These are phyloP conservation scores for Rhodotorula sphaerocarpa DNA, from an alignment of 768 basidiomycete genomes.

Conservation along the genomic window DNA sequence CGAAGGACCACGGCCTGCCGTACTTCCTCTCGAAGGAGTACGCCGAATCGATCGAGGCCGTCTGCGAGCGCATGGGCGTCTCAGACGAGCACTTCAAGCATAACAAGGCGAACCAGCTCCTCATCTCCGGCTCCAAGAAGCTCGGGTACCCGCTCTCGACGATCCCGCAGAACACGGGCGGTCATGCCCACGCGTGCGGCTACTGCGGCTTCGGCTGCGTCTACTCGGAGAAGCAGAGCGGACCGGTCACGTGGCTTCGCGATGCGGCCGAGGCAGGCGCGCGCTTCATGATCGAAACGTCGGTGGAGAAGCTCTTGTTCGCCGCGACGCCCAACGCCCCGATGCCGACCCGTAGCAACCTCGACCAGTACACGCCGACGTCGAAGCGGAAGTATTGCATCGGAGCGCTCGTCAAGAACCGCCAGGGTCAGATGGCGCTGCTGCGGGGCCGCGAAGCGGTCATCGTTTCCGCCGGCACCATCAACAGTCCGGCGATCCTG, in stretches of 20 bases:
- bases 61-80: constrained; percentile 37
- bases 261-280: constrained; percentile 33
- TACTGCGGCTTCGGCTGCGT: constrained; percentile 36
- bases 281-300: constrained; percentile 26
- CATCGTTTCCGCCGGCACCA: constrained; percentile 38
- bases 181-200: constrained; percentile 32
- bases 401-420: constrained; percentile 30
- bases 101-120: constrained; percentile 28
- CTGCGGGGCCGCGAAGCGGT: constrained; percentile 28
- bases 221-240: constrained; percentile 35
- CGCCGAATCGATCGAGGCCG: constrained; percentile 31
- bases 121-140: constrained; percentile 21
- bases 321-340: constrained; percentile 1
- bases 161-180: constrained; percentile 37
- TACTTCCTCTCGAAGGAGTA: constrained; percentile 34
- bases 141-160: constrained; percentile 24
- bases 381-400: constrained; percentile 20
- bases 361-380: constrained; percentile 21
- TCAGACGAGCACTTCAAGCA: constrained; percentile 32
- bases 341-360: not conserved
- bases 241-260: constrained; percentile 29
- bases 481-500: constrained; percentile 40
- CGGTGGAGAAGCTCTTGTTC: constrained; percentile 35
- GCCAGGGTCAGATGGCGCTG: constrained; percentile 20
- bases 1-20: constrained; percentile 35